Conservation (phyloP, 106 monocot species). For the Dioscorea zingiberensis region DNA sequence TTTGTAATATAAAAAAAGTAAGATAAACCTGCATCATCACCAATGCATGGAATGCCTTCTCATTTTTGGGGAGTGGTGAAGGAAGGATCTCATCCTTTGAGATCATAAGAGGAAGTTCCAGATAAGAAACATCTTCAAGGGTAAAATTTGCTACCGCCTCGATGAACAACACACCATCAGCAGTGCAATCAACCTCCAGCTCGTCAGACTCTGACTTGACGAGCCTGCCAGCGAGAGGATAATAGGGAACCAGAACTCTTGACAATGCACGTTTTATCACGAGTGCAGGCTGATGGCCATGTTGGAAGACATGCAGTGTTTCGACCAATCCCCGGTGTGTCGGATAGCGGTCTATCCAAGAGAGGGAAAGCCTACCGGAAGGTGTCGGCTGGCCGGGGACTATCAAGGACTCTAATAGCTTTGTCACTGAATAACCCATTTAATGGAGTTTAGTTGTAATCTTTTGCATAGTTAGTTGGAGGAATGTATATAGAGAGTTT, state of each 20-base stretch:
- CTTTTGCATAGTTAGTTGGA: too few species aligned
- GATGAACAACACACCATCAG: neutral
- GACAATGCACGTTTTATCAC: neutral
- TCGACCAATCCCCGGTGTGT: neutral
- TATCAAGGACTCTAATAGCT: neutral
- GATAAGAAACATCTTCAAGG: neutral
- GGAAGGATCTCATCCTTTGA: neutral
- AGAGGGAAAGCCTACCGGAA: neutral
- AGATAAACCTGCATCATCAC: neutral
- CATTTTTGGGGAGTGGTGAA: neutral
- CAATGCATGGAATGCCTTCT: neutral
- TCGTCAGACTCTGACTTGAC: neutral
- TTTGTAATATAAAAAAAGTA: too few species aligned
- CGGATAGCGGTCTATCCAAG: neutral
- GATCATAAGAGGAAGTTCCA: neutral
- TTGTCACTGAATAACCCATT: neutral
- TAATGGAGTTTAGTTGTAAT: too few species aligned
- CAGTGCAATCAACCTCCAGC: constrained; percentile 1
- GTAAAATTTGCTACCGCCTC: neutral
- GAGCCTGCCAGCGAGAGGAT: constrained; percentile 4
- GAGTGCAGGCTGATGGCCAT: neutral
- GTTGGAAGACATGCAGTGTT: neutral
- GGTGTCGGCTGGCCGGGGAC: neutral
- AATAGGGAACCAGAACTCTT: neutral
- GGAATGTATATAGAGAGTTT: too few species aligned